Evolutionary conservation across 768 basidiomycete species (phyloP).

Genomic region (Boletus tylopilopsis): DNA sequence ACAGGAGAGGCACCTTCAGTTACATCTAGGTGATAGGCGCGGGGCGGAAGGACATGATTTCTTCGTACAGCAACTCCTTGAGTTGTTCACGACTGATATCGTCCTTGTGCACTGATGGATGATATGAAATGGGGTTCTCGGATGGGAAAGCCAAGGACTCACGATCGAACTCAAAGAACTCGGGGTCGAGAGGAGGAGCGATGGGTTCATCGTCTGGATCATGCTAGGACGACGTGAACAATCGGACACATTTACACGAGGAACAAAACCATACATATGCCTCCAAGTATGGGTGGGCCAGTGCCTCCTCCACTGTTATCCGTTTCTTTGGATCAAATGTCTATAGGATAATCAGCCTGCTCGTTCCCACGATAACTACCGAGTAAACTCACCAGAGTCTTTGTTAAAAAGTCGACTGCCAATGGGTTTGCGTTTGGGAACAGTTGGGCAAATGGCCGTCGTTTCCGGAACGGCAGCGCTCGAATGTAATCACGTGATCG

Average conservation of each 20-base stretch:
- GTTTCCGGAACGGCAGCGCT: constrained; percentile 90
- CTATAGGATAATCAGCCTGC: constrained; percentile 31
- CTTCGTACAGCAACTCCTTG: constrained; percentile 90
- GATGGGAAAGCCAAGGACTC: constrained; percentile 29
- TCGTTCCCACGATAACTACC: too few relatives aligned
- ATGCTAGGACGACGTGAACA: constrained; percentile 46
- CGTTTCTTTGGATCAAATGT: constrained; percentile 99
- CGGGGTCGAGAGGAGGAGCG: constrained; percentile 90
- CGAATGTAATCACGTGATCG: constrained; percentile 94
- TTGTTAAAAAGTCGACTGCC: constrained; percentile 75
- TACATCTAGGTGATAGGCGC: constrained; percentile 42
- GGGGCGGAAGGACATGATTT: constrained; percentile 88
- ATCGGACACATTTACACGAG: not conserved
- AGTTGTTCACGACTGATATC: constrained; percentile 94
- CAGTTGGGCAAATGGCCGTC: constrained; percentile 71
- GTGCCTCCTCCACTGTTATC: constrained; percentile 88
- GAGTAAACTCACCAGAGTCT: constrained; percentile 63
- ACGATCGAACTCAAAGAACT: constrained; percentile 98
- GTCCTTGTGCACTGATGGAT: constrained; percentile 77
- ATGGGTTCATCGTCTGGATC: constrained; percentile 97
- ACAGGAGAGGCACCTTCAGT: not conserved
- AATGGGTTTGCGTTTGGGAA: constrained; percentile 89
- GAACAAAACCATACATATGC: constrained; percentile 64
- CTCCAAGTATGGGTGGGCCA: constrained; percentile 93
- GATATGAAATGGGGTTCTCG: not conserved